Conservation (phyloP, 2,329 filamentous ascomycete species). For the Tympanopsis confertula region DNA sequence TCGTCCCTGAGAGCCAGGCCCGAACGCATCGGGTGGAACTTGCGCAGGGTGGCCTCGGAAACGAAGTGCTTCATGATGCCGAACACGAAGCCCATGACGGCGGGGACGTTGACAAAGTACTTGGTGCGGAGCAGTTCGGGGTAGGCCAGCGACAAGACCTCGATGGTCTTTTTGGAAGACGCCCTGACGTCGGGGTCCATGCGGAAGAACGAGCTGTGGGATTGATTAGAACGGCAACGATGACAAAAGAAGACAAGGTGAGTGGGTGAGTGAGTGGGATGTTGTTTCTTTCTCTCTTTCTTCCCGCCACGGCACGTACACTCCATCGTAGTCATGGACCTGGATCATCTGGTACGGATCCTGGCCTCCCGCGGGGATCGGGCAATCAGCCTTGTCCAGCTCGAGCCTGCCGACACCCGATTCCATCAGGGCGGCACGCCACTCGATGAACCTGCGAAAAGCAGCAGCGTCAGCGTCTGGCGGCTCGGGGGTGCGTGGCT, state of each 20-base stretch:
- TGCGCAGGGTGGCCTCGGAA: constrained; percentile 38
- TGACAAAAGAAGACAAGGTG: too few species aligned
- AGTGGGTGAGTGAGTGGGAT: too few species aligned
- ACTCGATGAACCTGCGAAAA: constrained; percentile 55
- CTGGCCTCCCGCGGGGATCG: constrained; percentile 40
- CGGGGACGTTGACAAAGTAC: constrained; percentile 61
- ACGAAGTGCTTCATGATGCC: constrained; percentile 38
- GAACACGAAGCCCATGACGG: constrained; percentile 57
- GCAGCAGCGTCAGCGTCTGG: not conserved
- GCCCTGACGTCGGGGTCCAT: constrained; percentile 47
- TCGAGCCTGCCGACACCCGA: constrained; percentile 46
- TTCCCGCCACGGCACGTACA: too few species aligned
- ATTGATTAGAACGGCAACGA: too few species aligned
- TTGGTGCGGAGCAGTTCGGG: constrained; percentile 58
- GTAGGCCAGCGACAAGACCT: constrained; percentile 51
- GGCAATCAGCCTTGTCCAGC: constrained; percentile 39
- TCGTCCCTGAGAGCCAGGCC: constrained; percentile 57
- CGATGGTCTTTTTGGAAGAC: constrained; percentile 51
- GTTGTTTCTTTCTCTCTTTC: too few species aligned
- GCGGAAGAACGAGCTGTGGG: constrained; percentile 62
- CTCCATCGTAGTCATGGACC: constrained; percentile 58
- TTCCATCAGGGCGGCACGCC: constrained; percentile 62
- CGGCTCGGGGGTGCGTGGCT: not conserved
- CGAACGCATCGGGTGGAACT: constrained; percentile 48
- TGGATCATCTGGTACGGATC: constrained; percentile 61